Evolutionary conservation across 257 asterid species (phyloP).

Genomic region (Salvia hispanica): DNA sequence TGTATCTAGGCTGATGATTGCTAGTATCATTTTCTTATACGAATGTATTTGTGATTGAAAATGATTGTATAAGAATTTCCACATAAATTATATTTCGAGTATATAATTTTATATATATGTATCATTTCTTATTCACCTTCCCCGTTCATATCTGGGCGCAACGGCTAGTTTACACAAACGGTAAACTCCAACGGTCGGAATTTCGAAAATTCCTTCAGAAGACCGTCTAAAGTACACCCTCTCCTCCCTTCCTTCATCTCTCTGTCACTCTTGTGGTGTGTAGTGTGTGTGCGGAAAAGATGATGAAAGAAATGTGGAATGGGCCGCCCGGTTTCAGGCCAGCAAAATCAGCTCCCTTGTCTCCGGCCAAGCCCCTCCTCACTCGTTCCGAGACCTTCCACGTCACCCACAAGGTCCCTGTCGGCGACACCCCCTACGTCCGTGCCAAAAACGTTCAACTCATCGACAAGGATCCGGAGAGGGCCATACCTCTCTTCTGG

Average conservation of each 20-base stretch:
- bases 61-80: too few species aligned
- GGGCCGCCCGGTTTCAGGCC: conserved; percentile 89
- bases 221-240: conserved; percentile 42
- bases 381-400: conserved; percentile 68
- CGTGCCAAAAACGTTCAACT: conserved; percentile 85
- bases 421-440: conserved; percentile 88
- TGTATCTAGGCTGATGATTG: too few species aligned
- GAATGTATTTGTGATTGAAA: too few species aligned
- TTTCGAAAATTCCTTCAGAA: conserved; percentile 35
- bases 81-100: too few species aligned
- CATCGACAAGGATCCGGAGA: conserved; percentile 96
- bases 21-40: too few species aligned
- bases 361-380: conserved; percentile 81
- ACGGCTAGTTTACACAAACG: conserved; percentile 68
- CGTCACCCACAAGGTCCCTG: conserved; percentile 80
- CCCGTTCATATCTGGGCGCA: conserved; percentile 27
- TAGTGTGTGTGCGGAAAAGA: conserved; percentile 26
- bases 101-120: too few species aligned
- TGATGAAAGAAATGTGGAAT: conserved; percentile 90
- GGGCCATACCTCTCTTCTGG: conserved; percentile 91
- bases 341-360: conserved; percentile 85
- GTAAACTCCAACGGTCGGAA: conserved; percentile 67
- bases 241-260: conserved; percentile 15
- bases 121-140: neutral
- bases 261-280: conserved; percentile 4